These are phyloP conservation scores for Blumeria graminis DNA, from an alignment of 2,329 filamentous ascomycete genomes.

Conservation along the genomic window DNA sequence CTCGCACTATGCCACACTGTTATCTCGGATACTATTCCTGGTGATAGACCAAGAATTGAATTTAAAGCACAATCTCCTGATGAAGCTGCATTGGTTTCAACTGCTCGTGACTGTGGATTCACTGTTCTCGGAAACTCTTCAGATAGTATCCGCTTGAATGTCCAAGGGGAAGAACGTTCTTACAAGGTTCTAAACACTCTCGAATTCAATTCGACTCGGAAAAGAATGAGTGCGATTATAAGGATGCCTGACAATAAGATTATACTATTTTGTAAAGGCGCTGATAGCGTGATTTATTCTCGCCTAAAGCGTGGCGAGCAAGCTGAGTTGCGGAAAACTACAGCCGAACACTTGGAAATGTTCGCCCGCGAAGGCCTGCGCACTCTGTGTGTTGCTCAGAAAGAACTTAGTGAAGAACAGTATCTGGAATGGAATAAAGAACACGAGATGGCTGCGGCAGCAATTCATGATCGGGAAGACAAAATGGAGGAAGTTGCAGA, in stretches of 20 bases:
- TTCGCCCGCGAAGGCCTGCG: conserved; percentile 88
- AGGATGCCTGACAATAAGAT: conserved; percentile 82
- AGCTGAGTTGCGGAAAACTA: conserved; percentile 54
- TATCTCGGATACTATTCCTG: conserved; percentile 69
- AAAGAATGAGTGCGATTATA: conserved; percentile 94
- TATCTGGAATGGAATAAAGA: conserved; percentile 68
- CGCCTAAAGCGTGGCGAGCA: conserved; percentile 71
- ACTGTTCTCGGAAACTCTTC: conserved; percentile 62
- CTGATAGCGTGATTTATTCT: conserved; percentile 91
- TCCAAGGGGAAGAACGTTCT: conserved; percentile 62
- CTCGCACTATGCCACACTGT: conserved; percentile 93
- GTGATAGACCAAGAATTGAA: conserved; percentile 72
- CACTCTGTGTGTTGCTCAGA: conserved; percentile 80
- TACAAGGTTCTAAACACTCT: conserved; percentile 84
- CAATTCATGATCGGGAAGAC: conserved; percentile 70
- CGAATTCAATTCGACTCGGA: conserved; percentile 90
- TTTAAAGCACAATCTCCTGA: conserved; percentile 97
- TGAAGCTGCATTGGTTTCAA: conserved; percentile 81
- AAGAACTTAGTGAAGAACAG: conserved; percentile 55
- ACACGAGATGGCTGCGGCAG: conserved; percentile 66
- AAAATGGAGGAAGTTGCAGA: conserved; percentile 81
- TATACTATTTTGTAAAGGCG: conserved; percentile 86
- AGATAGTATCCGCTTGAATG: conserved; percentile 65
- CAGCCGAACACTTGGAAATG: conserved; percentile 87
- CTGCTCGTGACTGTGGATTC: conserved; percentile 85